Conservation (phyloP, 2,329 filamentous ascomycete species). For the Neodidymelliopsis sp. region DNA sequence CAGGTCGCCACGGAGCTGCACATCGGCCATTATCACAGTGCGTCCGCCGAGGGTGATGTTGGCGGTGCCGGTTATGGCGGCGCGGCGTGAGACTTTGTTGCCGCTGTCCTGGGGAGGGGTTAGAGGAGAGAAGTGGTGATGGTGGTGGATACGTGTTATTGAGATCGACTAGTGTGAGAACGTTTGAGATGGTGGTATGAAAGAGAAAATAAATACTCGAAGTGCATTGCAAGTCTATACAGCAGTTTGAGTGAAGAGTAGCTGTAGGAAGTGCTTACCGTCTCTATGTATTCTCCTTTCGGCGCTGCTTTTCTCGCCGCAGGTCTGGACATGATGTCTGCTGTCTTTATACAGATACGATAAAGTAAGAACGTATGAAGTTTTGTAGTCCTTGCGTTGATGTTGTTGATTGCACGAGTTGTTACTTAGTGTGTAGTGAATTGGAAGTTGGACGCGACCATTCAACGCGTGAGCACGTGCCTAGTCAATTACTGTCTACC, state of each 20-base stretch:
- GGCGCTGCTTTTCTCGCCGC: constrained; percentile 63
- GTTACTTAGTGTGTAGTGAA: too few relatives aligned
- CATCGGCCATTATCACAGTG: constrained; percentile 94
- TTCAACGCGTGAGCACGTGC: constrained; percentile 22
- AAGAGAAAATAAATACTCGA: neutral
- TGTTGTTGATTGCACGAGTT: constrained; percentile 5
- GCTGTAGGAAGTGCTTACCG: constrained; percentile 68
- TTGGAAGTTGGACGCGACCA: constrained; percentile 14
- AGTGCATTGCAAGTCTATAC: too few relatives aligned
- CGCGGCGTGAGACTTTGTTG: constrained; percentile 95
- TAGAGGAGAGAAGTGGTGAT: neutral
- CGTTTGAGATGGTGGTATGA: too few relatives aligned
- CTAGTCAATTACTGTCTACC: too few relatives aligned
- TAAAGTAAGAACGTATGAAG: too few relatives aligned
- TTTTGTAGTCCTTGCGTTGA: neutral
- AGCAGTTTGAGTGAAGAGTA: too few relatives aligned
- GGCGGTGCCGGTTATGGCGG: constrained; percentile 90
- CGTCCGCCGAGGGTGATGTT: constrained; percentile 97
- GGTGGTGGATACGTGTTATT: too few relatives aligned
- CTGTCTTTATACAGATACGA: neutral
- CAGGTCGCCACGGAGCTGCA: constrained; percentile 92
- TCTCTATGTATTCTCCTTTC: constrained; percentile 97
- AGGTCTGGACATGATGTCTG: constrained; percentile 51
- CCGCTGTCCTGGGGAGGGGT: constrained; percentile 76
- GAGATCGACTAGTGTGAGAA: neutral